Base-by-base conservation (phyloP, 176 grass and related monocot species). In the Carex parvula region DNA sequence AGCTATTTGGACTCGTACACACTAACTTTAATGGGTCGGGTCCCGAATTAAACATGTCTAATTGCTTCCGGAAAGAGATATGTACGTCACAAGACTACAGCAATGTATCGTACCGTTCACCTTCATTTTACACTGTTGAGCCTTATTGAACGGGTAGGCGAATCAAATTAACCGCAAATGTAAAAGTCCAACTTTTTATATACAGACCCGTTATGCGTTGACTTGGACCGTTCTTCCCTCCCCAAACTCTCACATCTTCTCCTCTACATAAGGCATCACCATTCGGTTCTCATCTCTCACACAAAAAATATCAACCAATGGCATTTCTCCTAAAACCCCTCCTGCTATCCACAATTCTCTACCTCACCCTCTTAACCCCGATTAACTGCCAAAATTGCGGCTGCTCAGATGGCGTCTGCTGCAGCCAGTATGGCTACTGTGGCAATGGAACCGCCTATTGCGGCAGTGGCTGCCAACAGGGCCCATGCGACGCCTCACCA, bases 351-450 rank as follows among this genome's bases (percentile, higher is more conserved):
- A 67, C 80, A 82, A 53, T 82, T 82, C 61, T 90, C 54, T 55
- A 46, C 57, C 44, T 78, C 9, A 72, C 62, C 8, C 12, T 80
- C 64, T 82, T 72, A 32, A 30, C 16, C 16, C 81, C 74, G 1
- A 64, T 77, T 20, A 64, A 53, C 59, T 67, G 79, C 15, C 88
- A 89, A 33, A 79, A 89, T 32, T 89, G 88, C 10, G 18, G 26
- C 0, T 89, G 88, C 84, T 6, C 58, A 0, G 0, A 12, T 0
- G 32, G 10, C 79, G 52, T 64, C 2, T 89, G 88, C 59, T 89
- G 88, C 84, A 89, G 88, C 70, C 12, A 10, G 6, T 89, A 12
- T 0, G 88, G 88, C 1, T 89, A 54, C 13, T 89, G 87, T 26
- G 87, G 87, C 50, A 60, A 32, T 8, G 16, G 8, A 6, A 5